phyloP scores from a whole-genome alignment of 768 basidiomycete genomes.

The Termitomyces eurrhizus region DNA sequence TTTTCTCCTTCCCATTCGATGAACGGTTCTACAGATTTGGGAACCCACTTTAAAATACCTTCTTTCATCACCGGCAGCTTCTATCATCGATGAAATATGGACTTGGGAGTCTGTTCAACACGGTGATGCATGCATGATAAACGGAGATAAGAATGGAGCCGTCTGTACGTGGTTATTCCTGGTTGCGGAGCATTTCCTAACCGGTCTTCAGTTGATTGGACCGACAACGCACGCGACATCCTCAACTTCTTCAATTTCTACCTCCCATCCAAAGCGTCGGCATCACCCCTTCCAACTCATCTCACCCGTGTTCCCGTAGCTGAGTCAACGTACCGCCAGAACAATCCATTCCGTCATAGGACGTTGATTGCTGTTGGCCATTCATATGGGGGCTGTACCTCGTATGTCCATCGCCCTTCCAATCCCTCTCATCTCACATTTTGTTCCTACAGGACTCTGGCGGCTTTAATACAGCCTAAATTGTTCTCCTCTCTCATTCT shows the following conservation, averaged over 20 bases:
- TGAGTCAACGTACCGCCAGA: slow-evolving; percentile 39
- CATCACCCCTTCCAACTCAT: slow-evolving; percentile 43
- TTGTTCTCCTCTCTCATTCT: slow-evolving; percentile 72
- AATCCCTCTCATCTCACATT: not conserved
- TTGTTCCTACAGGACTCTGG: slow-evolving; percentile 32
- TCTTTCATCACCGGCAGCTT: slow-evolving; percentile 35
- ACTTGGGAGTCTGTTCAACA: slow-evolving; percentile 80
- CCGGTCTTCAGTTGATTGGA: slow-evolving; percentile 61
- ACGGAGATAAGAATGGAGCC: slow-evolving; percentile 48
- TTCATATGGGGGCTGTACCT: slow-evolving; percentile 78
- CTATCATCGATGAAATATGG: slow-evolving; percentile 67
- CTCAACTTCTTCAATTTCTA: slow-evolving; percentile 69
- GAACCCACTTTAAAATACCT: slow-evolving; percentile 63
- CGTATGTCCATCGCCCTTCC: slow-evolving; percentile 40
- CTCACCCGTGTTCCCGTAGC: slow-evolving; percentile 42
- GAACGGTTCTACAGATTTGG: slow-evolving; percentile 55
- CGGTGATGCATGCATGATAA: slow-evolving; percentile 76
- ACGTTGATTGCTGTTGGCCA: slow-evolving; percentile 72
- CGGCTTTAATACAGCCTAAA: slow-evolving; percentile 56
- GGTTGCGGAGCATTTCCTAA: not conserved
- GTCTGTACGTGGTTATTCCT: slow-evolving; percentile 44
- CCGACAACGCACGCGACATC: slow-evolving; percentile 73
- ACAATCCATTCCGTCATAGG: slow-evolving; percentile 46
- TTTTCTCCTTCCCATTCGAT: not conserved
- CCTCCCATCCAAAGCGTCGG: slow-evolving; percentile 43